Base-by-base conservation (phyloP, 1,284 basidiomycete species). In the Cutaneotrichosporon mucoides region DNA sequence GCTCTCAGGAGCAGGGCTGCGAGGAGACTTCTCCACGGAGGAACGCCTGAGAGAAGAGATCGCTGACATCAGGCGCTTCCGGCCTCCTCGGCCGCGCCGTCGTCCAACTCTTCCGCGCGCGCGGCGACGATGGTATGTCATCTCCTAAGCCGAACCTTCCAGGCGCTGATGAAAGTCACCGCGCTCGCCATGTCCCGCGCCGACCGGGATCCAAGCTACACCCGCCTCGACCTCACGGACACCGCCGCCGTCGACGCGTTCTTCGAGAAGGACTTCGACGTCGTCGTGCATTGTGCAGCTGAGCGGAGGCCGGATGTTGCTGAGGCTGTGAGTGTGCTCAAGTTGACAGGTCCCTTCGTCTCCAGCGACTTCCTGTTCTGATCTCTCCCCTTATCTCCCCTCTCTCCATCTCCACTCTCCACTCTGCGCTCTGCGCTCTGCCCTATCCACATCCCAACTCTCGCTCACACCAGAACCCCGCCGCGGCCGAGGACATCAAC, bases 211-310 rank as follows among this genome's bases (percentile, higher is more conserved):
- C 56, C 66, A 15, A 48, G 61, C 7, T 75, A 80, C 45, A 72
- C 73, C 38, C 76, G 77, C 57, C 76, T 82, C 34, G 81, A 82
- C 61, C 67, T 82, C 43, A 76, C 79, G 42, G 79, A 82, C 61
- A 37, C 63, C 5, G 59, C 60, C 4, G 77, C 77, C 5, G 73
- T 81, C 13, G 67, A 75, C 5, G 65, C 68, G 2, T 79, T 79
- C 65, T 73, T 82, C 56, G 54, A 58, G 5, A 66, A 75, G 56
- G 58, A 72, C 47, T 77, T 80, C 0, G 75, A 81, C 55, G 78
- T 74, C 45, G 76, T 82, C 40, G 72, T 82, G 35, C 81, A 82
- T 65, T 79, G 79, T 59, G 81, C 81, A 2, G 81, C 81, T 2
- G 81, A 82, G 66, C 66, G 81, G 24, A 66, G 81, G 16, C 75